These are phyloP conservation scores for Zymoseptoria brevis DNA, from an alignment of 2,329 filamentous ascomycete species.

Conservation along the genomic window DNA sequence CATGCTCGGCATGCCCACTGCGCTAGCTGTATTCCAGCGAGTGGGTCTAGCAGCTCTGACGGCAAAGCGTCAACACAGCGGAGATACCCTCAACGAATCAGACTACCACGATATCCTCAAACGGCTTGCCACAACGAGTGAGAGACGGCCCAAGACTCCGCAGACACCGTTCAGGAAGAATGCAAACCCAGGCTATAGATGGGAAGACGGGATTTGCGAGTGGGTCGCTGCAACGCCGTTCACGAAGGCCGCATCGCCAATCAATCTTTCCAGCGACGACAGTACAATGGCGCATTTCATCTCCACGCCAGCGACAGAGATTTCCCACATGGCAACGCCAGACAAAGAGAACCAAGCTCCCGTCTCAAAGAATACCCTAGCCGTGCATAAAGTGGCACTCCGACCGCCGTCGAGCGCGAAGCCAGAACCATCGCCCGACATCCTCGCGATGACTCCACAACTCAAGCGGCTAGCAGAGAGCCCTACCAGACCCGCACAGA, in stretches of 20 bases:
- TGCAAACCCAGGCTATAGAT: slow-evolving; percentile 27
- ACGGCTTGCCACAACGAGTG: background rate
- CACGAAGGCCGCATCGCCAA: background rate
- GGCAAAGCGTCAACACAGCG: slow-evolving; percentile 7
- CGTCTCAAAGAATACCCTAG: background rate
- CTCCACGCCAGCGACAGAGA: background rate
- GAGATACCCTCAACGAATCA: slow-evolving; percentile 6
- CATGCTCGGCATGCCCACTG: background rate
- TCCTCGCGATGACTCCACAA: slow-evolving; percentile 2
- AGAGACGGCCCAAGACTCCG: background rate
- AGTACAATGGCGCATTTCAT: background rate
- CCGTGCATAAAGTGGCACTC: background rate
- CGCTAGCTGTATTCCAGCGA: slow-evolving; percentile 3
- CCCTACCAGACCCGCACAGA: background rate
- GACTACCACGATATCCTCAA: background rate
- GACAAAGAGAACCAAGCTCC: background rate
- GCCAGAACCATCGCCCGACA: slow-evolving; percentile 1
- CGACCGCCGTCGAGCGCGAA: background rate
- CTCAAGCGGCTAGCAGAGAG: background rate
- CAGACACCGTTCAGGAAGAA: slow-evolving; percentile 8
- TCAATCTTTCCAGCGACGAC: background rate
- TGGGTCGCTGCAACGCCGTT: slow-evolving; percentile 39
- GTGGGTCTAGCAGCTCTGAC: slow-evolving; percentile 7
- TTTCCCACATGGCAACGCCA: background rate
- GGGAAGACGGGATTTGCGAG: slow-evolving; percentile 41